Conservation (phyloP, 805 yeast species). For the Ogataea chonburiensis region DNA sequence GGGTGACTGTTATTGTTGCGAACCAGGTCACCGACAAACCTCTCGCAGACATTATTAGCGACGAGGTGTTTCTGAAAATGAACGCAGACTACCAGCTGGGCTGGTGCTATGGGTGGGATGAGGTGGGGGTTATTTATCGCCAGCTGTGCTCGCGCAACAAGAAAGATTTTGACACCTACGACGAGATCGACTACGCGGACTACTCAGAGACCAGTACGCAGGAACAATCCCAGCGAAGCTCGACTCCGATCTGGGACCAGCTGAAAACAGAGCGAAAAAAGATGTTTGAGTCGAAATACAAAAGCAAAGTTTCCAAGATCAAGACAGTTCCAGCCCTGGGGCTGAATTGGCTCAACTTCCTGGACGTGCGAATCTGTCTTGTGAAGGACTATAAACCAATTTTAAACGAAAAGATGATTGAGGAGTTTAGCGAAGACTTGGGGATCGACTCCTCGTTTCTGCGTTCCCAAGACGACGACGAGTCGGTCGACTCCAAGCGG, state of each 20-base stretch:
- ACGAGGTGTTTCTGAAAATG: slow-evolving; percentile 37
- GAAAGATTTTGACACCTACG: slow-evolving; percentile 21
- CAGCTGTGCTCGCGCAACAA: slow-evolving; percentile 25
- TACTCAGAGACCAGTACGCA: slow-evolving; percentile 1
- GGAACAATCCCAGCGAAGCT: slow-evolving; percentile 10
- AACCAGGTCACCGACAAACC: slow-evolving; percentile 79
- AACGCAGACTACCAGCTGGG: slow-evolving; percentile 66
- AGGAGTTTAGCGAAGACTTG: slow-evolving; percentile 33
- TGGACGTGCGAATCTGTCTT: slow-evolving; percentile 50
- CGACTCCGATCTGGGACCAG: slow-evolving; percentile 26
- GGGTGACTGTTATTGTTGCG: slow-evolving; percentile 64
- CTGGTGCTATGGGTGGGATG: slow-evolving; percentile 75
- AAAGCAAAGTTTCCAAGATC: slow-evolving; percentile 32
- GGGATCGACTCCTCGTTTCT: slow-evolving; percentile 30
- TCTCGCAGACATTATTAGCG: slow-evolving; percentile 31
- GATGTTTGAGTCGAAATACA: slow-evolving; percentile 33
- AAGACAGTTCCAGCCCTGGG: slow-evolving; percentile 54
- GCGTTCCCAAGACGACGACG: slow-evolving; percentile 14
- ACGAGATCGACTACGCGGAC: slow-evolving; percentile 20
- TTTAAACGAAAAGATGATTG: slow-evolving; percentile 34
- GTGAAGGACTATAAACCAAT: slow-evolving; percentile 43
- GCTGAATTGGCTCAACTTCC: slow-evolving; percentile 49
- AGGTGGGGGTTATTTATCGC: slow-evolving; percentile 31
- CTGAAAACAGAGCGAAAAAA: slow-evolving; percentile 28
- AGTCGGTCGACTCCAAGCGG: slow-evolving; percentile 11